Percentiles rank a stretch among this genome's conserved stretches.
phyloP scores from a whole-genome alignment of 768 basidiomycete genomes.

The Lyophyllum shimeji region DNA sequence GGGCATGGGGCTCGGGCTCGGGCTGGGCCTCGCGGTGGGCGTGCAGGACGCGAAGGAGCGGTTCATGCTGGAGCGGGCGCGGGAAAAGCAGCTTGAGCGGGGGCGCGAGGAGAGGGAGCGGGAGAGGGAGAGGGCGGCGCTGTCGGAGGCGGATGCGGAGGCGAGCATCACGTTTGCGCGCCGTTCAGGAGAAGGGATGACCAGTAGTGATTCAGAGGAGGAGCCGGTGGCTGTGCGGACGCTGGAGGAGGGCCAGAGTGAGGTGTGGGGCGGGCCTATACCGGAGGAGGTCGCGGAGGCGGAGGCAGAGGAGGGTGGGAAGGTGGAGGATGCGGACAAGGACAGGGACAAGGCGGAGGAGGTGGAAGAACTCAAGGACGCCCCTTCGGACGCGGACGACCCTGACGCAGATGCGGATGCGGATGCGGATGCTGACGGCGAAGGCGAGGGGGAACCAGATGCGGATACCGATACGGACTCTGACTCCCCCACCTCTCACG shows the following conservation, averaged over 20 bases:
- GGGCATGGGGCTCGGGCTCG: slow-evolving; percentile 3
- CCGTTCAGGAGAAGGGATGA: neutral
- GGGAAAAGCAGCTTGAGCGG: neutral
- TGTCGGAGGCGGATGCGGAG: slow-evolving; percentile 11
- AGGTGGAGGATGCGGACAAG: slow-evolving; percentile 8
- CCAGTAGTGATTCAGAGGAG: slow-evolving; percentile 1
- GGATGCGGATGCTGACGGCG: neutral
- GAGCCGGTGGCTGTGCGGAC: neutral
- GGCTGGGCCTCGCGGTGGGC: slow-evolving; percentile 4
- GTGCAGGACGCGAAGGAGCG: slow-evolving; percentile 10
- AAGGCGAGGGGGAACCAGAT: neutral
- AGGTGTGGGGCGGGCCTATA: neutral
- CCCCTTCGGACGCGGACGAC: slow-evolving; percentile 8
- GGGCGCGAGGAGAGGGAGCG: neutral
- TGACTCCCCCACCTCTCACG: neutral
- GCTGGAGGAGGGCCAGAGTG: neutral
- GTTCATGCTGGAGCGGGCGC: neutral
- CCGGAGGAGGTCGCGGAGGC: no score
- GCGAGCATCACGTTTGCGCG: slow-evolving; percentile 11
- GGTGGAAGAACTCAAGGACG: neutral
- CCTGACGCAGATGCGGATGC: neutral
- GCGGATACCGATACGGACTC: slow-evolving; percentile 9
- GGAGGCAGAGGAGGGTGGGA: neutral
- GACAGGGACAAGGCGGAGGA: neutral
- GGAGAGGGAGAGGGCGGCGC: slow-evolving; percentile 1